These are phyloP conservation scores for Thielaviopsis punctulata DNA, from an alignment of 2,329 filamentous ascomycete genomes.

Conservation along the genomic window DNA sequence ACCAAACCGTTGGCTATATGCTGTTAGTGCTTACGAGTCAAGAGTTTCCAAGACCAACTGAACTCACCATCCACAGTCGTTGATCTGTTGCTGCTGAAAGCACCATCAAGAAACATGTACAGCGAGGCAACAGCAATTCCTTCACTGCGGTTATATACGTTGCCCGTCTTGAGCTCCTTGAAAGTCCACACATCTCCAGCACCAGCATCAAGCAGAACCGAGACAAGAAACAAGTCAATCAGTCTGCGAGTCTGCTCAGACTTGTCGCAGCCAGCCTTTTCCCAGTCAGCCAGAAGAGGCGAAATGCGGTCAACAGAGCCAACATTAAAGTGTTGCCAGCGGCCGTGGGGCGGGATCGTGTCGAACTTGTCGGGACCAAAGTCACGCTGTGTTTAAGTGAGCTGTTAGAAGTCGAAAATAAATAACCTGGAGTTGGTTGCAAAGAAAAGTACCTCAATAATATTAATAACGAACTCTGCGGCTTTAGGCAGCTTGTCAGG, in stretches of 20 bases:
- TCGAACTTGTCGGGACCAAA: slow-evolving; percentile 29
- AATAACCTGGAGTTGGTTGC: background rate
- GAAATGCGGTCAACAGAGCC: slow-evolving; percentile 33
- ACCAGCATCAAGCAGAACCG: slow-evolving; percentile 38
- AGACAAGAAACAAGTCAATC: slow-evolving; percentile 44
- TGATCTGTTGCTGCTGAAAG: slow-evolving; percentile 18
- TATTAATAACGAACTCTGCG: slow-evolving; percentile 24
- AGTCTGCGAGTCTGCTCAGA: slow-evolving; percentile 33
- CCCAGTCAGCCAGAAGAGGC: slow-evolving; percentile 28
- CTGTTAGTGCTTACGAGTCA: background rate
- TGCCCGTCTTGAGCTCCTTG: slow-evolving; percentile 22
- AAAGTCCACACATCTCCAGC: slow-evolving; percentile 33
- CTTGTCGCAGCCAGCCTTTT: slow-evolving; percentile 23
- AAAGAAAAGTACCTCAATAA: slow-evolving; percentile 23
- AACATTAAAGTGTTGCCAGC: slow-evolving; percentile 48
- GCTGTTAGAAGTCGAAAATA: background rate
- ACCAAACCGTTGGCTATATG: slow-evolving; percentile 19
- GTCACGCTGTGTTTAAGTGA: slow-evolving; percentile 23
- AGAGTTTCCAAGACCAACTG: background rate
- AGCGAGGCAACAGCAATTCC: slow-evolving; percentile 33
- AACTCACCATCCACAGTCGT: slow-evolving; percentile 22
- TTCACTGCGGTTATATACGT: slow-evolving; percentile 26
- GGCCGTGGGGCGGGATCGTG: slow-evolving; percentile 34
- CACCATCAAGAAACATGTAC: slow-evolving; percentile 30
- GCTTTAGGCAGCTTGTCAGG: slow-evolving; percentile 21